Conservation (phyloP, 2,329 filamentous ascomycete species). For the Talaromyces rugulosus region DNA sequence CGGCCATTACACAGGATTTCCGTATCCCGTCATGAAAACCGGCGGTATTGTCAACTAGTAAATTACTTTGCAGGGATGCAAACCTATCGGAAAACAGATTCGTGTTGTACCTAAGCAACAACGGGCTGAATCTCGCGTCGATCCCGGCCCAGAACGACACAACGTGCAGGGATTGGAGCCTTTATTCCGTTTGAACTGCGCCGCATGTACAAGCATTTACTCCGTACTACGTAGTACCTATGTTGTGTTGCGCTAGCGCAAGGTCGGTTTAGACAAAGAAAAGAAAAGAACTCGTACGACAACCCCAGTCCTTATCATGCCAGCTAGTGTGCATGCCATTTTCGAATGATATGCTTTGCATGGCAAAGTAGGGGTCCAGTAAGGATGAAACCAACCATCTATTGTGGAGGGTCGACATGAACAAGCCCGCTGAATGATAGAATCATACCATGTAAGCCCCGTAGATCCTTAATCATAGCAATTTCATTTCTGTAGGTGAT, state of each 20-base stretch:
- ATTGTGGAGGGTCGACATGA: background rate
- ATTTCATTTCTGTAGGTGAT: background rate
- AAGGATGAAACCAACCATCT: background rate
- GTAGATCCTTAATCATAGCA: slow-evolving; percentile 2
- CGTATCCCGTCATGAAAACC: slow-evolving; percentile 3
- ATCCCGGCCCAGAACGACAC: background rate
- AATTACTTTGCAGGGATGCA: slow-evolving; percentile 3
- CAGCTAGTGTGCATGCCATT: background rate
- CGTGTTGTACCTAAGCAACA: background rate
- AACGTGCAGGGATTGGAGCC: slow-evolving; percentile 1
- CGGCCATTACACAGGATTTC: slow-evolving; percentile 5
- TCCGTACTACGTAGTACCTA: background rate
- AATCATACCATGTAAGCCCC: background rate
- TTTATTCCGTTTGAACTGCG: background rate
- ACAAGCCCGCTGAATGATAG: background rate
- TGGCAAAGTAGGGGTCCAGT: slow-evolving; percentile 2
- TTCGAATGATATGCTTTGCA: background rate
- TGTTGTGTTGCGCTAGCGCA: background rate
- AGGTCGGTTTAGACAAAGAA: background rate
- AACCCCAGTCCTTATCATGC: background rate
- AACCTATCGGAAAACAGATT: slow-evolving; percentile 4
- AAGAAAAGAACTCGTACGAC: slow-evolving; percentile 4
- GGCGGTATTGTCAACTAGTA: slow-evolving; percentile 5
- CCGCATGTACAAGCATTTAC: slow-evolving; percentile 1
- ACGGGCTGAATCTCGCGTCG: background rate